Conservation (phyloP, 345 rosid genomes). For the Garcia nutans region DNA sequence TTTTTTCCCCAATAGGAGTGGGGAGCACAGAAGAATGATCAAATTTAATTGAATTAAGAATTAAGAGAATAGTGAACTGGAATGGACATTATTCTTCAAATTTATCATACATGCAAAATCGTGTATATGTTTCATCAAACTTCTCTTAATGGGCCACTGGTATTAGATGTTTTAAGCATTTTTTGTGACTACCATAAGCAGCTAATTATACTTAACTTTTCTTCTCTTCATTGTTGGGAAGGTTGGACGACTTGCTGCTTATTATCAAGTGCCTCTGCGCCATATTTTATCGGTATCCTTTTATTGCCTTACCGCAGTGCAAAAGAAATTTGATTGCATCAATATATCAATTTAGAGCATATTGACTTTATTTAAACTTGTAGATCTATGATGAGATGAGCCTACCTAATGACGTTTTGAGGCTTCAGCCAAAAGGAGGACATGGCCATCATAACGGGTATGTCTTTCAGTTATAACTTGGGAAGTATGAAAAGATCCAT, state of each 20-base stretch:
- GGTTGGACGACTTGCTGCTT: slow-evolving; percentile 94
- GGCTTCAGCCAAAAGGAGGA: slow-evolving; percentile 86
- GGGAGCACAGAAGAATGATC: background rate
- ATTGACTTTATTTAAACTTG: slow-evolving; percentile 11
- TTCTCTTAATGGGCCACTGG: background rate
- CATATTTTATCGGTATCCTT: slow-evolving; percentile 69
- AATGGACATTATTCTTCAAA: background rate
- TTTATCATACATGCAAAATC: background rate
- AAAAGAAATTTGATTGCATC: background rate
- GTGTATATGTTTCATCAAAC: background rate
- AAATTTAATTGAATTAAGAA: background rate
- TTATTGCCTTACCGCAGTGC: background rate
- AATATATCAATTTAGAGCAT: background rate
- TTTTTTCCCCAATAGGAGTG: background rate
- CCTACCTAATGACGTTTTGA: slow-evolving; percentile 84
- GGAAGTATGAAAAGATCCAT: background rate
- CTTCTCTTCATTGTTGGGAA: slow-evolving; percentile 24
- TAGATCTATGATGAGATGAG: slow-evolving; percentile 88
- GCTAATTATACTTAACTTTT: slow-evolving; percentile 9
- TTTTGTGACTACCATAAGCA: background rate
- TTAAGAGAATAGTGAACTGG: background rate
- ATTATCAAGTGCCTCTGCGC: slow-evolving; percentile 85
- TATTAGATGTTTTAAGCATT: background rate
- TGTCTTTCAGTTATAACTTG: slow-evolving; percentile 2
- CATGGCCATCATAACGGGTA: slow-evolving; percentile 94